Evolutionary conservation across 345 rosid species (phyloP).

Genomic region (Aurinia saxatilis): DNA sequence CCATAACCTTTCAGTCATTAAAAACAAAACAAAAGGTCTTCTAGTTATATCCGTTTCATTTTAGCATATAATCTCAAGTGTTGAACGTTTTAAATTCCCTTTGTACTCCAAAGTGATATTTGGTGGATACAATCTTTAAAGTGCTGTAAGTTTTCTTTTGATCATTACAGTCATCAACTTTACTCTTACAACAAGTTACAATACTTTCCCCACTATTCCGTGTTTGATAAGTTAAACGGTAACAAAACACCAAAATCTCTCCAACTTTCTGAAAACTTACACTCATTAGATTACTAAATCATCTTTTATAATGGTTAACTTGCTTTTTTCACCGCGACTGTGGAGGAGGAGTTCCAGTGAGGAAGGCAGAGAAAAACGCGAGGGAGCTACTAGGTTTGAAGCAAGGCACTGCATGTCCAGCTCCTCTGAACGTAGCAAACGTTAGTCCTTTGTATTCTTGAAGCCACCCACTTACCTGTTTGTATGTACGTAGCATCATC

Average conservation of each 20-base stretch:
- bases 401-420: slow-evolving; percentile 94
- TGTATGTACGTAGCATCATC: not conserved
- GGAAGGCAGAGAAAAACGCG: slow-evolving; percentile 70
- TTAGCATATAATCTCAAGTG: too few species aligned
- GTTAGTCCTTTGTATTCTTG: slow-evolving; percentile 87
- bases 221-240: slow-evolving; percentile 14
- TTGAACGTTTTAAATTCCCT: not conserved
- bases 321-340: slow-evolving; percentile 22
- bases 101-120: not conserved
- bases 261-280: not conserved
- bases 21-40: too few species aligned
- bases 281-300: slow-evolving; percentile 1
- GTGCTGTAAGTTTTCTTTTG: not conserved
- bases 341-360: slow-evolving; percentile 47
- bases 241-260: slow-evolving; percentile 18
- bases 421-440: slow-evolving; percentile 91
- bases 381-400: slow-evolving; percentile 84
- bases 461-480: slow-evolving; percentile 85
- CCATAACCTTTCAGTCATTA: too few species aligned
- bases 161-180: slow-evolving; percentile 1
- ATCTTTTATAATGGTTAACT: not conserved
- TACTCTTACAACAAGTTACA: slow-evolving; percentile 3
- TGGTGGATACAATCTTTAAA: not conserved
- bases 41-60: too few species aligned
- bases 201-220: not conserved